These are phyloP conservation scores for Aspergillus conjunctus DNA, from an alignment of 495 filamentous ascomycete genomes.

Conservation along the genomic window DNA sequence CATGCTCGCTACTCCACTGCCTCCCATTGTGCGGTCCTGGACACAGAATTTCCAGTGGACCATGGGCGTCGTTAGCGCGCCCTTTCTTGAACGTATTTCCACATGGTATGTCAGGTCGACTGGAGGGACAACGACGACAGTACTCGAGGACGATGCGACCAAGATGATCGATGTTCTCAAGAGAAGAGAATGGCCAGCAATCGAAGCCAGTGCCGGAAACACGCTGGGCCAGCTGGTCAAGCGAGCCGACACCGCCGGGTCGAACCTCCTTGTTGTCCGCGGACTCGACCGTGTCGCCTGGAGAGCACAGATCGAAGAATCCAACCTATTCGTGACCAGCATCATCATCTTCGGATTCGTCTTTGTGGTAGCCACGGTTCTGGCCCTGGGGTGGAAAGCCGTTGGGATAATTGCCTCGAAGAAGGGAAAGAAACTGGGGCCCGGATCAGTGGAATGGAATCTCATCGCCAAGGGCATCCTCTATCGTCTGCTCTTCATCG, in stretches of 20 bases:
- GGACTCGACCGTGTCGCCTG: slow-evolving; percentile 92
- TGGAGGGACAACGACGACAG: slow-evolving; percentile 78
- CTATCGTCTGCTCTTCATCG: slow-evolving; percentile 85
- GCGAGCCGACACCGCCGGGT: background rate
- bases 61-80: slow-evolving; percentile 89
- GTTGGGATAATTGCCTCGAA: slow-evolving; percentile 69
- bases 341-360: slow-evolving; percentile 86
- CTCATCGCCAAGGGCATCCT: slow-evolving; percentile 86
- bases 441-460: slow-evolving; percentile 57
- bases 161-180: slow-evolving; percentile 51
- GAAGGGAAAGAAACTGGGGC: slow-evolving; percentile 61
- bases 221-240: background rate
- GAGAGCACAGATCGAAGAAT: slow-evolving; percentile 76
- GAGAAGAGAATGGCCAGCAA: slow-evolving; percentile 20
- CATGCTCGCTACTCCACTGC: slow-evolving; percentile 76
- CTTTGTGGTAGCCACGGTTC: slow-evolving; percentile 65
- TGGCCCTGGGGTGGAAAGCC: slow-evolving; percentile 75
- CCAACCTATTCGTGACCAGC: slow-evolving; percentile 93
- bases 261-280: slow-evolving; percentile 56
- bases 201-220: background rate
- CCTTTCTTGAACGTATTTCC: slow-evolving; percentile 80
- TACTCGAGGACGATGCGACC: slow-evolving; percentile 68
- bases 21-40: slow-evolving; percentile 89
- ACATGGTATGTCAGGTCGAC: slow-evolving; percentile 97
- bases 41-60: slow-evolving; percentile 98